Evolutionary conservation across 305 asterid genomes (phyloP).

Genomic region (Striga hermonthica): DNA sequence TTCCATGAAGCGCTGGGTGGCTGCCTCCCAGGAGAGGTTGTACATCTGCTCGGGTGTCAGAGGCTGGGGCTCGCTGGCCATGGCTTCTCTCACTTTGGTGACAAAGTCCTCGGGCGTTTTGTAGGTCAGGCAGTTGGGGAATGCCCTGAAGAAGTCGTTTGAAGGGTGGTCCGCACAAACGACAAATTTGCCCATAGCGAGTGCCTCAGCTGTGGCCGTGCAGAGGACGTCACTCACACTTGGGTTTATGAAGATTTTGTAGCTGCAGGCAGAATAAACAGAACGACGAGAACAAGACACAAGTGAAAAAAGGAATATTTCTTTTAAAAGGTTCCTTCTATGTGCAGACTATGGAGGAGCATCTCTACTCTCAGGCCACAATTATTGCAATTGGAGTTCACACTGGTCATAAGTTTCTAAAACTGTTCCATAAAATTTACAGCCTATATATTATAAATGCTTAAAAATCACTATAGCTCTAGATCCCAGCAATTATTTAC

Average conservation of each 20-base stretch:
- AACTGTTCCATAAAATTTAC: not conserved
- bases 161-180: slow-evolving; percentile 98
- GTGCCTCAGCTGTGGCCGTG: slow-evolving; percentile 99
- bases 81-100: slow-evolving; percentile 81
- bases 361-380: no score
- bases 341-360: no score
- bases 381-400: no score
- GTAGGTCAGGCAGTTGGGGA: slow-evolving; percentile 91
- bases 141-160: slow-evolving; percentile 84
- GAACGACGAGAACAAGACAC: no score
- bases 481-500: not conserved
- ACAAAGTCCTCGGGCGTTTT: slow-evolving; percentile 87
- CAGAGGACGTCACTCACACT: slow-evolving; percentile 95
- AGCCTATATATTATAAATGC: not conserved
- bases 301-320: no score
- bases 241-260: slow-evolving; percentile 91
- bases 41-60: slow-evolving; percentile 79
- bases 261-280: slow-evolving; percentile 47
- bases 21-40: slow-evolving; percentile 97
- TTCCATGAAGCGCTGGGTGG: slow-evolving; percentile 87
- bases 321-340: no score
- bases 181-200: slow-evolving; percentile 98
- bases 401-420: not conserved
- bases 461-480: not conserved
- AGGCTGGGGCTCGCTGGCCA: slow-evolving; percentile 85